phyloP scores from a whole-genome alignment of 2,329 filamentous ascomycete genomes.

The Aspergillus transmontanensis region DNA sequence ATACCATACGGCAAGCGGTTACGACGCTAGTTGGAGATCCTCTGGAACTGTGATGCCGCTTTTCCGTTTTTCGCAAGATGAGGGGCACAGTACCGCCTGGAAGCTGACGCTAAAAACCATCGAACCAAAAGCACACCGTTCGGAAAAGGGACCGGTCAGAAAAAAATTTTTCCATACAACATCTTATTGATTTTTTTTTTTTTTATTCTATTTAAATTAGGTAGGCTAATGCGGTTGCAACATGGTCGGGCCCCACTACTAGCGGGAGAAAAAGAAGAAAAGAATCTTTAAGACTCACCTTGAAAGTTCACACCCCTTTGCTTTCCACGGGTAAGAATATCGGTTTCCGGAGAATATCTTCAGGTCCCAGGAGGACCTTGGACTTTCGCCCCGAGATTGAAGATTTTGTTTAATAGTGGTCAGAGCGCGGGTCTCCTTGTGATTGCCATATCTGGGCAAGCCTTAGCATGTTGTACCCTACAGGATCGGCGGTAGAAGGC shows the following conservation, averaged over 20 bases:
- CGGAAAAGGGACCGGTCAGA: slow-evolving; percentile 9
- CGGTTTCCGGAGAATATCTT: not conserved
- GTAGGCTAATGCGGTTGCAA: slow-evolving; percentile 8
- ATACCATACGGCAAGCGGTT: slow-evolving; percentile 18
- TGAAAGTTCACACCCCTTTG: not conserved
- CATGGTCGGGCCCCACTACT: not conserved
- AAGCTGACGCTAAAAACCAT: slow-evolving; percentile 14
- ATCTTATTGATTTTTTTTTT: slow-evolving; percentile 4
- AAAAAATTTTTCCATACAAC: slow-evolving; percentile 12
- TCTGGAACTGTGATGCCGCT: slow-evolving; percentile 21
- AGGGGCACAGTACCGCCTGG: slow-evolving; percentile 13
- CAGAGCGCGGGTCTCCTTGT: not conserved
- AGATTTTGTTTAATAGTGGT: not conserved
- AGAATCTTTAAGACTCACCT: not conserved
- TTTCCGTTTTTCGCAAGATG: slow-evolving; percentile 11
- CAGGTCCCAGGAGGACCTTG: not conserved
- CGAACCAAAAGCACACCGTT: slow-evolving; percentile 10
- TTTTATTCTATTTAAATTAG: not conserved
- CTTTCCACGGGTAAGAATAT: not conserved
- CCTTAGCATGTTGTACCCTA: not conserved
- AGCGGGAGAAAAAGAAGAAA: not conserved
- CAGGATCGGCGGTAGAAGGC: not conserved
- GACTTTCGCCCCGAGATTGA: not conserved
- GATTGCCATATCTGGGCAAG: not conserved
- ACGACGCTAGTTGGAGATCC: slow-evolving; percentile 30